Conservation (phyloP, 495 filamentous ascomycete genomes). For the Penicillium coprophilum region DNA sequence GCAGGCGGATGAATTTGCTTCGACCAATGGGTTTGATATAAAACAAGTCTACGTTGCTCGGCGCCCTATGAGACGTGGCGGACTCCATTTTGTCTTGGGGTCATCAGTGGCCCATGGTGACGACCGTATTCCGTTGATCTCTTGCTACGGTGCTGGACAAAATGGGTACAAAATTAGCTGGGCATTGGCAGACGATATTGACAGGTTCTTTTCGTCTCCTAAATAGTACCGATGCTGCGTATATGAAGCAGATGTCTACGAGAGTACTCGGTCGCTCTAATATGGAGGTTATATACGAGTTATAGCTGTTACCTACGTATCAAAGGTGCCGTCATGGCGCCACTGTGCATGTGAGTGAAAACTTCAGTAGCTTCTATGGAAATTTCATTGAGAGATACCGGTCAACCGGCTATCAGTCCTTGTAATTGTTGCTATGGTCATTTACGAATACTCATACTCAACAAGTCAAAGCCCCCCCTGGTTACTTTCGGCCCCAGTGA, state of each 20-base stretch:
- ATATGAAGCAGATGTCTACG: not conserved
- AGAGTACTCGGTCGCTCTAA: no score
- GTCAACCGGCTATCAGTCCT: no score
- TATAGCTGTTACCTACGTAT: no score
- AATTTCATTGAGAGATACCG: no score
- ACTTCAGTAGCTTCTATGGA: no score
- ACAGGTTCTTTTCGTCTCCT: slow-evolving; percentile 17
- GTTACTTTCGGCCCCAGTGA: no score
- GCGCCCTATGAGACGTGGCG: slow-evolving; percentile 23
- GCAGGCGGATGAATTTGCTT: slow-evolving; percentile 25
- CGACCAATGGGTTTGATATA: slow-evolving; percentile 3
- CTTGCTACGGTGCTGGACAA: slow-evolving; percentile 54
- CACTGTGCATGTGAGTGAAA: no score
- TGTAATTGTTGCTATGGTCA: no score
- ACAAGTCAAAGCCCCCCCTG: no score
- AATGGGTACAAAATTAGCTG: slow-evolving; percentile 42
- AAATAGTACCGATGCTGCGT: not conserved
- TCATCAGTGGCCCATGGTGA: not conserved
- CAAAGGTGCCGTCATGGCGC: no score
- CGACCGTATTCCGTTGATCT: slow-evolving; percentile 35
- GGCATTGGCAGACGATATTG: slow-evolving; percentile 21
- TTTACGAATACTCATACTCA: no score
- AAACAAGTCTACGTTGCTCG: slow-evolving; percentile 20
- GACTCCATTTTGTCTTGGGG: slow-evolving; percentile 22
- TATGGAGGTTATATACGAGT: no score